Conservation (phyloP, 352 stramenopile species). For the Pythium folliculosum region DNA sequence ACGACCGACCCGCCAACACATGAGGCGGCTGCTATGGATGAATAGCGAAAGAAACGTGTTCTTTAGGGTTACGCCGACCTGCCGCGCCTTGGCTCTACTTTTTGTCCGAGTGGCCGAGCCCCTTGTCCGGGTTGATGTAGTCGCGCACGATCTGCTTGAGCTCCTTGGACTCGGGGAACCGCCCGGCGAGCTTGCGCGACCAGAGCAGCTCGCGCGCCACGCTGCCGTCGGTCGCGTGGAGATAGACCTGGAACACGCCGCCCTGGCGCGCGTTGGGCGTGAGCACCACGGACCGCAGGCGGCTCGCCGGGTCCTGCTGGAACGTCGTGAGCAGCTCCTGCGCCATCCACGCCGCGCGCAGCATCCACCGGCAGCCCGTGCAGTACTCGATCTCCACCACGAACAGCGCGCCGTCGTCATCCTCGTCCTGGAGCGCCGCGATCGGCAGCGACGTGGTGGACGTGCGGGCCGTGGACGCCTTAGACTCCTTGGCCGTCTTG, state of each 20-base stretch:
- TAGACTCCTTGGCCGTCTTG: not conserved
- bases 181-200: conserved; percentile 75
- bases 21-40: not conserved
- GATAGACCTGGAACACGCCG: conserved; percentile 70
- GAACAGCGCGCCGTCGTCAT: conserved; percentile 33
- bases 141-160: conserved; percentile 93
- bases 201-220: conserved; percentile 73
- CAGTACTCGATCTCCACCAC: conserved; percentile 93
- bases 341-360: conserved; percentile 87
- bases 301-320: conserved; percentile 60
- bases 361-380: conserved; percentile 89
- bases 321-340: conserved; percentile 94
- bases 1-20: conserved; percentile 7
- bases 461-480: not conserved
- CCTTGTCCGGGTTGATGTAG: conserved; percentile 74
- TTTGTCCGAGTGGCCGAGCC: conserved; percentile 87
- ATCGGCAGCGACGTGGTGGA: conserved; percentile 12
- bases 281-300: conserved; percentile 60
- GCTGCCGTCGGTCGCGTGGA: conserved; percentile 41
- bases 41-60: not conserved
- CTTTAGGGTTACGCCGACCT: not conserved
- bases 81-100: too few relatives aligned
- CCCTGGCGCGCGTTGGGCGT: conserved; percentile 60
- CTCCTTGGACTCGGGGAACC: conserved; percentile 93
- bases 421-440: conserved; percentile 1